A percentile compares a stretch with the other conserved stretches of the same genome.
phyloP scores from a whole-genome alignment of 208 protist species.

The Wallacemonas sp. region DNA sequence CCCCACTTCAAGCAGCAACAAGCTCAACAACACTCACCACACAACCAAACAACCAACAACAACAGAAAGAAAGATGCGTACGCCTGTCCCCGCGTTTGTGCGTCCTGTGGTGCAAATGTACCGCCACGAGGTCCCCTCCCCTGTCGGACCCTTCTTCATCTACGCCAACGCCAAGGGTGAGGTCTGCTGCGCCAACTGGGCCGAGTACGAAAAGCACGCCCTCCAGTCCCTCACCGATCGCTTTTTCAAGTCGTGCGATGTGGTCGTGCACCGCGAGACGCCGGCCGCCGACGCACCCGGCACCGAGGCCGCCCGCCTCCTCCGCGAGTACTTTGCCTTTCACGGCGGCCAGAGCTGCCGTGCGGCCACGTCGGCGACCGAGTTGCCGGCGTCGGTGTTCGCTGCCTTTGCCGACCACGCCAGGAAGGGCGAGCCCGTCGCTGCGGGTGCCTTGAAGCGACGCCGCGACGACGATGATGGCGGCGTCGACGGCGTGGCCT shows the following conservation, averaged over 20 bases:
- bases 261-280: not conserved
- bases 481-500: not conserved
- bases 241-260: not conserved
- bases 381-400: not conserved
- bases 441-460: conserved; percentile 22
- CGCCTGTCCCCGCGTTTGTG: not conserved
- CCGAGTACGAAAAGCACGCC: not conserved
- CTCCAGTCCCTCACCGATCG: conserved; percentile 4
- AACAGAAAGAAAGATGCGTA: not conserved
- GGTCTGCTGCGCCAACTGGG: conserved; percentile 59
- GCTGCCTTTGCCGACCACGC: not conserved
- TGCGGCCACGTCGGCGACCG: not conserved
- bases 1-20: no score
- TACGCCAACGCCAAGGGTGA: conserved; percentile 57
- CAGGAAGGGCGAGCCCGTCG: not conserved
- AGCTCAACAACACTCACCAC: conserved; percentile 10
- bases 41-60: not conserved
- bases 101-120: conserved; percentile 34
- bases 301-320: conserved; percentile 21
- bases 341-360: not conserved
- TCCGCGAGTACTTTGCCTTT: conserved; percentile 45
- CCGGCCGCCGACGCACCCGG: not conserved
- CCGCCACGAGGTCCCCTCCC: conserved; percentile 42
- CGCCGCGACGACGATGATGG: not conserved
- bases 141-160: conserved; percentile 53